Evolutionary conservation across 2,329 filamentous ascomycete genomes (phyloP).

Genomic region (Trichoderma polysporum): DNA sequence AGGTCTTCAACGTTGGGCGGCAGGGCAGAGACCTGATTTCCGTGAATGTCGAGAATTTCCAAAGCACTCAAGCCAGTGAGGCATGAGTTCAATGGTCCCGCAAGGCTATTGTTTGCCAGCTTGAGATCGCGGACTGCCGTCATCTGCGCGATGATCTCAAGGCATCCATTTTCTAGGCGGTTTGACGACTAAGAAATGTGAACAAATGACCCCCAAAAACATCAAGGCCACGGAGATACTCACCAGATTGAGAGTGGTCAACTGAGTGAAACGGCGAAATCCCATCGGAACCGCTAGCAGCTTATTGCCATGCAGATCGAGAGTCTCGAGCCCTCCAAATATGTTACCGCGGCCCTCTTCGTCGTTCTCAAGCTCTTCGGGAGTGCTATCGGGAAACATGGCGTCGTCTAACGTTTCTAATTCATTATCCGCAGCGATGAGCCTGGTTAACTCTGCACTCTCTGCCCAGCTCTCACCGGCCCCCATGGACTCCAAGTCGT

Average conservation of each 20-base stretch:
- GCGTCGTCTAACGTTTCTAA: conserved; percentile 69
- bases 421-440: conserved; percentile 89
- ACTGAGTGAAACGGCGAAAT: conserved; percentile 66
- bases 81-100: conserved; percentile 63
- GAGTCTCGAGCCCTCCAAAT: conserved; percentile 75
- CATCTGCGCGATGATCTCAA: conserved; percentile 75
- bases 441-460: conserved; percentile 78
- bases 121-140: conserved; percentile 73
- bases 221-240: conserved; percentile 31
- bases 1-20: conserved; percentile 68
- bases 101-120: conserved; percentile 73
- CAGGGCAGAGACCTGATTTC: conserved; percentile 73
- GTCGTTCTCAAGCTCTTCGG: conserved; percentile 58
- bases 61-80: conserved; percentile 66
- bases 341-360: conserved; percentile 69
- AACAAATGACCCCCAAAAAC: conserved; percentile 23
- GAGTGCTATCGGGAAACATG: conserved; percentile 73
- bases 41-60: conserved; percentile 77
- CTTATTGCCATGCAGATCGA: conserved; percentile 85
- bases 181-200: conserved; percentile 66
- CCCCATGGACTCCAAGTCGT: conserved; percentile 70
- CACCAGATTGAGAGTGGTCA: conserved; percentile 82
- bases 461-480: conserved; percentile 78
- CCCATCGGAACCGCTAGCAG: conserved; percentile 73
- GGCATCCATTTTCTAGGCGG: conserved; percentile 67